phyloP scores from a whole-genome alignment of 1,284 basidiomycete species.

The Fomes fomentarius region DNA sequence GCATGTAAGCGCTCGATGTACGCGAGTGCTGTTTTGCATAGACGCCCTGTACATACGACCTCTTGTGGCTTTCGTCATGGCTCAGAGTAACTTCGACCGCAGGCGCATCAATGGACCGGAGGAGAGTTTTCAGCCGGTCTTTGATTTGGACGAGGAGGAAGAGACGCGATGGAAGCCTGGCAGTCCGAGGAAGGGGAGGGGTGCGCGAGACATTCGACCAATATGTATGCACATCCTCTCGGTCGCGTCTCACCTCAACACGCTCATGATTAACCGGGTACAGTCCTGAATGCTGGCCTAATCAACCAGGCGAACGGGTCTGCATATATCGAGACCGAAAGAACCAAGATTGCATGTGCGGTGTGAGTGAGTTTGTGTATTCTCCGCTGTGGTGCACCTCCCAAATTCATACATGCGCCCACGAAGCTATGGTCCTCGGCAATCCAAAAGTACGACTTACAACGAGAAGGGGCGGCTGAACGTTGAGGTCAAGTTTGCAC shows the following conservation, averaged over 20 bases:
- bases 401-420: not conserved
- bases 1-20: not conserved
- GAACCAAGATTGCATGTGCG: conserved; percentile 92
- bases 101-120: conserved; percentile 90
- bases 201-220: conserved; percentile 70
- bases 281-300: conserved; percentile 88
- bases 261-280: not conserved
- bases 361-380: conserved; percentile 59
- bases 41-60: conserved; percentile 2
- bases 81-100: conserved; percentile 69
- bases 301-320: conserved; percentile 94
- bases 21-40: not conserved
- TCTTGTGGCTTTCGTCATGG: conserved; percentile 24
- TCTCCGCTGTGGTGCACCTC: not conserved
- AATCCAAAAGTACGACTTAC: conserved; percentile 79
- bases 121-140: conserved; percentile 70
- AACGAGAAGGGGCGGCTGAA: conserved; percentile 88
- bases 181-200: conserved; percentile 52
- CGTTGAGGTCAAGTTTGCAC: conserved; percentile 96
- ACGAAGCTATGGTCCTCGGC: conserved; percentile 89
- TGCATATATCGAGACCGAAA: conserved; percentile 90
- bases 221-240: conserved; percentile 66
- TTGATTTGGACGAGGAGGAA: conserved; percentile 46
- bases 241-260: conserved; percentile 9
- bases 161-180: conserved; percentile 30